A percentile compares a stretch with the other conserved stretches of the same genome.
These are phyloP conservation scores for Aureobasidium sp. DNA, from an alignment of 2,329 filamentous ascomycete genomes.

Conservation along the genomic window DNA sequence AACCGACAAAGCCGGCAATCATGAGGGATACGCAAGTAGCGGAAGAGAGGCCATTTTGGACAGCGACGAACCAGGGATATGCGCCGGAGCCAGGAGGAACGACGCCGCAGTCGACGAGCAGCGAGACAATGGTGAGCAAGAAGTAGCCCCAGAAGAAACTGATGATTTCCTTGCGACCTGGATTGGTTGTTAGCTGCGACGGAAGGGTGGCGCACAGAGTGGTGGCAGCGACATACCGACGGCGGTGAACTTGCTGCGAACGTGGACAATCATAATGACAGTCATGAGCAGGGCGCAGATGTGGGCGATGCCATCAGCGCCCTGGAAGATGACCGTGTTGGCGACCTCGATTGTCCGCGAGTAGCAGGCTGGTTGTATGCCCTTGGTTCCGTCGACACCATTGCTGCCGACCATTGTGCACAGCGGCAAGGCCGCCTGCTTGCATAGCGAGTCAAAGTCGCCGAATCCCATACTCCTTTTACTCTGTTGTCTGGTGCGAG, in stretches of 20 bases:
- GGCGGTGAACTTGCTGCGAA: slow-evolving; percentile 95
- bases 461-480: slow-evolving; percentile 69
- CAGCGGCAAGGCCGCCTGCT: slow-evolving; percentile 73
- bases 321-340: slow-evolving; percentile 98
- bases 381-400: slow-evolving; percentile 50
- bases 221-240: slow-evolving; percentile 56
- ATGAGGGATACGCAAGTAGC: slow-evolving; percentile 81
- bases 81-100: slow-evolving; percentile 70
- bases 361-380: slow-evolving; percentile 82
- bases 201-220: not conserved
- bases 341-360: slow-evolving; percentile 90
- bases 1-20: slow-evolving; percentile 97
- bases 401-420: slow-evolving; percentile 80
- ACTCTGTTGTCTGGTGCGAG: not conserved
- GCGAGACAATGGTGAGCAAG: slow-evolving; percentile 76
- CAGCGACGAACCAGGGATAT: slow-evolving; percentile 85
- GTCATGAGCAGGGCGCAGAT: slow-evolving; percentile 88
- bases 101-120: slow-evolving; percentile 87
- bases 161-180: slow-evolving; percentile 62
- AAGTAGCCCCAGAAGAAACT: slow-evolving; percentile 98
- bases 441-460: slow-evolving; percentile 81
- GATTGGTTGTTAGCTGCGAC: not conserved
- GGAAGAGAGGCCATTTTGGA: slow-evolving; percentile 76
- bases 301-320: slow-evolving; percentile 82
- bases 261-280: slow-evolving; percentile 93